Evolutionary conservation across 2,329 filamentous ascomycete species (phyloP).

Genomic region (Akanthomyces muscarius): DNA sequence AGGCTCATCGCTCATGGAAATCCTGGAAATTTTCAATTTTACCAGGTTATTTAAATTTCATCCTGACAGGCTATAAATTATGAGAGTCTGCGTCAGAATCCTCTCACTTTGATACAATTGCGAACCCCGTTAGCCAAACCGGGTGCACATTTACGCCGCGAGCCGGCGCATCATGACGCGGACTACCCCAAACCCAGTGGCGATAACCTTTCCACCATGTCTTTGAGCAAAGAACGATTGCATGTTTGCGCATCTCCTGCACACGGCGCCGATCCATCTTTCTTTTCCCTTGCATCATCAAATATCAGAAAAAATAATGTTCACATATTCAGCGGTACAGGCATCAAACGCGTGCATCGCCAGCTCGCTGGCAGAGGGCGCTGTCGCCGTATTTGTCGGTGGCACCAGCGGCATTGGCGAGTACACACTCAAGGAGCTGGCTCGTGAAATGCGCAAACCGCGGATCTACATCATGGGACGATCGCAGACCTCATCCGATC

Average conservation of each 20-base stretch:
- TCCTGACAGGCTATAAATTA: no score
- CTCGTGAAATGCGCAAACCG: slow-evolving; percentile 36
- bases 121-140: background rate
- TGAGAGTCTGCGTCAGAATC: no score
- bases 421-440: slow-evolving; percentile 38
- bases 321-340: background rate
- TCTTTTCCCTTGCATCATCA: background rate
- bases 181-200: background rate
- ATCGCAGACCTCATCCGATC: slow-evolving; percentile 32
- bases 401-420: slow-evolving; percentile 52
- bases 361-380: background rate
- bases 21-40: no score
- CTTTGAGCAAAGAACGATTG: no score
- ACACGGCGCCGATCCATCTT: background rate
- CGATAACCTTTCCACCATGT: background rate
- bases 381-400: slow-evolving; percentile 49
- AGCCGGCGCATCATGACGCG: background rate
- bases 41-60: no score
- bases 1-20: no score
- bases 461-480: slow-evolving; percentile 51
- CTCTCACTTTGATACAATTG: background rate
- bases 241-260: background rate
- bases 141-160: background rate
- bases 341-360: background rate
- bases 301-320: background rate